Evolutionary conservation across 305 asterid genomes (phyloP).

Genomic region (Rubia occidens): DNA sequence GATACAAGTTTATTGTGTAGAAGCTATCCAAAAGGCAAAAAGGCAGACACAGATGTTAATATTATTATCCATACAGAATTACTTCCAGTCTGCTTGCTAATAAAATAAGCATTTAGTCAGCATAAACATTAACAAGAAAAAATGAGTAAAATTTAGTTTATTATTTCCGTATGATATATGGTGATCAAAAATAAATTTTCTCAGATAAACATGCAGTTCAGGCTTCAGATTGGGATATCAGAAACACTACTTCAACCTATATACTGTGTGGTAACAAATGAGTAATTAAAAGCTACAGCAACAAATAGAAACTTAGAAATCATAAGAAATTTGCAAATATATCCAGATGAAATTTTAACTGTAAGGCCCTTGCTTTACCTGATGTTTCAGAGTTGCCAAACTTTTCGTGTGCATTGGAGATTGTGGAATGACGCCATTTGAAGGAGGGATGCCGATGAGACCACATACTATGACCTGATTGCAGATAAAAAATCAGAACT

Average conservation of each 20-base stretch:
- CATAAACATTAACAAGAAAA: not conserved
- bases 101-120: not conserved
- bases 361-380: conserved; percentile 31
- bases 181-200: not conserved
- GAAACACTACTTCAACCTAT: not conserved
- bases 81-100: not conserved
- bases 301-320: not conserved
- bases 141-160: not conserved
- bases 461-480: conserved; percentile 80
- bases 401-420: conserved; percentile 98
- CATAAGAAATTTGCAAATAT: not conserved
- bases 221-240: not conserved
- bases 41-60: not conserved
- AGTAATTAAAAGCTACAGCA: not conserved
- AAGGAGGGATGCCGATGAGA: conserved; percentile 90
- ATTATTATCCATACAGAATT: not conserved
- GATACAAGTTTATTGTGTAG: conserved; percentile 80
- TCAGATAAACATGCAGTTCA: not conserved
- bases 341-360: not conserved
- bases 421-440: conserved; percentile 97
- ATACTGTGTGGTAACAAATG: not conserved
- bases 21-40: conserved; percentile 43
- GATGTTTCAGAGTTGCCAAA: conserved; percentile 92
- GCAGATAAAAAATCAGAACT: not conserved
- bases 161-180: not conserved